A percentile compares a stretch with the other conserved stretches of the same genome.
Evolutionary conservation across 345 rosid genomes (phyloP).

Genomic region (Mallotus nudiflorus): DNA sequence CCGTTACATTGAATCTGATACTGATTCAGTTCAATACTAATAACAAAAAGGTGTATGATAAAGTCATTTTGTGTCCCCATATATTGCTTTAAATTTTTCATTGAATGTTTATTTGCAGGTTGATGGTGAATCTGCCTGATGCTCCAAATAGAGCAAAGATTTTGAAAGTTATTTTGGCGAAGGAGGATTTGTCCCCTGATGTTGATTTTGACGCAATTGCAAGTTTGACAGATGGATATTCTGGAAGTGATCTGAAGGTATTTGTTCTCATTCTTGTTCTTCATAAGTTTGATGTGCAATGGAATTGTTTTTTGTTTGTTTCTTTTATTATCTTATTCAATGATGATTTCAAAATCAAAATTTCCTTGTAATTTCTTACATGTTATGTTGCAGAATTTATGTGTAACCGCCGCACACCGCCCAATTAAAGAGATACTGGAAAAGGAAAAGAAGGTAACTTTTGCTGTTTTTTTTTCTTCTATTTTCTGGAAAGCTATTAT

Average conservation of each 20-base stretch:
- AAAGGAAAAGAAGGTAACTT: constrained; percentile 70
- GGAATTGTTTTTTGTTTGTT: background rate
- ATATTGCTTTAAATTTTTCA: background rate
- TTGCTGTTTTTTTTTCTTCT: constrained; percentile 1
- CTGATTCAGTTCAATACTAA: too few relatives aligned
- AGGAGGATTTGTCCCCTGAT: constrained; percentile 76
- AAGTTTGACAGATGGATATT: constrained; percentile 80
- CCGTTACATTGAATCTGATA: too few relatives aligned
- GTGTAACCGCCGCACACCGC: constrained; percentile 85
- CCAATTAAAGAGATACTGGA: constrained; percentile 85
- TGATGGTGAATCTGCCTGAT: constrained; percentile 92
- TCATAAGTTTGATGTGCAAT: constrained; percentile 5
- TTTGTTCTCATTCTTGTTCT: constrained; percentile 1
- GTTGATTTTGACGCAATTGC: constrained; percentile 75
- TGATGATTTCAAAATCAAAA: background rate
- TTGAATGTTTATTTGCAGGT: constrained; percentile 40
- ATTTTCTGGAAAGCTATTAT: background rate
- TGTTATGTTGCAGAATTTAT: constrained; percentile 56
- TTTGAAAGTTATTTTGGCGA: constrained; percentile 69
- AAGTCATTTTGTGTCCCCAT: background rate
- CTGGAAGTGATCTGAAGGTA: constrained; percentile 95
- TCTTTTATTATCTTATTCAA: constrained; percentile 1
- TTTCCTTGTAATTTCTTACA: background rate
- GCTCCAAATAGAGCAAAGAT: constrained; percentile 79
- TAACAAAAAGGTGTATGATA: background rate